phyloP scores from a whole-genome alignment of 2,329 filamentous ascomycete genomes.

The Neonectria neomacrospora region DNA sequence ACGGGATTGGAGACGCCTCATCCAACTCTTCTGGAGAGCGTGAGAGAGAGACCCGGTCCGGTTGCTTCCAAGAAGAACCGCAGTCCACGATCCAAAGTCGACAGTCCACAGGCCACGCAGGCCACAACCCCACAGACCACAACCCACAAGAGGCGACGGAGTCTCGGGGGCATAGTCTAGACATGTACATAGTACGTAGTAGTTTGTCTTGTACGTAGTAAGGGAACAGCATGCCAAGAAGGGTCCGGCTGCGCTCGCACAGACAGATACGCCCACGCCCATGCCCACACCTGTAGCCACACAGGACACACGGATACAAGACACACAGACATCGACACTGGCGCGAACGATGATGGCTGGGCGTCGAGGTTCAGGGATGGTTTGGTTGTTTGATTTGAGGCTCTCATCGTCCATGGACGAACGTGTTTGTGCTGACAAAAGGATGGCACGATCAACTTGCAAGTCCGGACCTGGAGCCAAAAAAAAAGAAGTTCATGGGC shows the following conservation, averaged over 20 bases:
- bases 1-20: constrained; percentile 31
- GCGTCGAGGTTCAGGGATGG: background rate
- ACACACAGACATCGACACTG: background rate
- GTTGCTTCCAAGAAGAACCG: background rate
- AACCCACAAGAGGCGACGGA: background rate
- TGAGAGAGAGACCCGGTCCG: background rate
- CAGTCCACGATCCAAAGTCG: no score
- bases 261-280: background rate
- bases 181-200: no score
- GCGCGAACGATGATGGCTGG: background rate
- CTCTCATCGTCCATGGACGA: constrained; percentile 12
- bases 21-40: background rate
- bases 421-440: constrained; percentile 1
- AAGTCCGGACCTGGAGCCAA: constrained; percentile 22
- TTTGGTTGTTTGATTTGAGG: constrained; percentile 8
- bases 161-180: background rate
- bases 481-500: constrained; percentile 30
- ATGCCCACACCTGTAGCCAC: background rate
- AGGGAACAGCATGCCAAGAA: background rate
- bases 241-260: background rate
- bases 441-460: constrained; percentile 11
- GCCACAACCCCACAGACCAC: no score
- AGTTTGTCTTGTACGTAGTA: background rate
- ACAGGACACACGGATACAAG: background rate
- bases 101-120: no score